Evolutionary conservation across 2,329 filamentous ascomycete species (phyloP).

Genomic region (Penicillium fuscoglaucum): DNA sequence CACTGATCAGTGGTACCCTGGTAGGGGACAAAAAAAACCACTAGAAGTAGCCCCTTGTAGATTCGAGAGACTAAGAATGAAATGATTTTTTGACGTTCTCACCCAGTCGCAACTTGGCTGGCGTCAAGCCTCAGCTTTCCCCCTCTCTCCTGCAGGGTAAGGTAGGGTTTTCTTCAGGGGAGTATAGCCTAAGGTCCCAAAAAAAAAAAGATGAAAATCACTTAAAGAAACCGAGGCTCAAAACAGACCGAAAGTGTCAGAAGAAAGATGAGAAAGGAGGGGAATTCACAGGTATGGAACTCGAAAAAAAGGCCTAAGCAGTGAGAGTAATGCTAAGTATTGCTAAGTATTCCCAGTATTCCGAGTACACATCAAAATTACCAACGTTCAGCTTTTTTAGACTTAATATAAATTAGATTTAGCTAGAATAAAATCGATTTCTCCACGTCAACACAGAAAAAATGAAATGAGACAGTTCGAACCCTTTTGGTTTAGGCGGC

Average conservation of each 20-base stretch:
- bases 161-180: not conserved
- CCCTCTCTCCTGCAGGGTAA: not conserved
- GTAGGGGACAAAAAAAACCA: slow-evolving; percentile 9
- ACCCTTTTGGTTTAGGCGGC: slow-evolving; percentile 3
- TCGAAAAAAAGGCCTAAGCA: slow-evolving; percentile 21
- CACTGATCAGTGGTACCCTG: slow-evolving; percentile 26
- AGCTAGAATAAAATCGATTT: slow-evolving; percentile 13
- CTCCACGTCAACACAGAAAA: slow-evolving; percentile 6
- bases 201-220: not conserved
- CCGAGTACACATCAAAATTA: slow-evolving; percentile 15
- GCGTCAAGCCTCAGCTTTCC: not conserved
- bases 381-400: not conserved
- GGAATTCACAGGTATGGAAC: slow-evolving; percentile 9
- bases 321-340: not conserved
- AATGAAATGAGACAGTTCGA: slow-evolving; percentile 10
- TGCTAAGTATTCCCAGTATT: slow-evolving; percentile 12
- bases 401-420: slow-evolving; percentile 13
- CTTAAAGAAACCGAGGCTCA: not conserved
- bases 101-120: slow-evolving; percentile 8
- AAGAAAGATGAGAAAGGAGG: slow-evolving; percentile 28
- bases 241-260: slow-evolving; percentile 1
- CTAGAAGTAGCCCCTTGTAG: slow-evolving; percentile 28
- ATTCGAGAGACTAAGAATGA: slow-evolving; percentile 22
- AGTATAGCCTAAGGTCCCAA: not conserved
- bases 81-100: slow-evolving; percentile 7